Evolutionary conservation across 768 basidiomycete genomes (phyloP).

Genomic region (Auricularia sp.): DNA sequence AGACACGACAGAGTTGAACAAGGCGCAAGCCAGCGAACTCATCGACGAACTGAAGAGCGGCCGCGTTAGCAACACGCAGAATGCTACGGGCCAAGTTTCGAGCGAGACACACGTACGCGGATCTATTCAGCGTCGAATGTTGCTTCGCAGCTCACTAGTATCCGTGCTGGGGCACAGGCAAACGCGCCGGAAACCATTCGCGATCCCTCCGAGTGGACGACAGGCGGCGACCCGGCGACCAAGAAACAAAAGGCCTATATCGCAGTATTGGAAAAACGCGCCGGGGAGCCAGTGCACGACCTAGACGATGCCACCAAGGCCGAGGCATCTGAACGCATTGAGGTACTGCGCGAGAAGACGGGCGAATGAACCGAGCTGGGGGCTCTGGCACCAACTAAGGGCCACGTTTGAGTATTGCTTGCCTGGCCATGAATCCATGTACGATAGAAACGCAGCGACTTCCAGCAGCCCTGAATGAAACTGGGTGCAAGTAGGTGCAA

Average conservation of each 20-base stretch:
- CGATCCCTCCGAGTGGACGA: background rate
- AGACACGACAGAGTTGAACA: background rate
- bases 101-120: background rate
- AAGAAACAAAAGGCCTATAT: background rate
- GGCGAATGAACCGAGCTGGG: background rate
- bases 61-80: background rate
- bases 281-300: background rate
- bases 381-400: background rate
- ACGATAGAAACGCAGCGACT: no score
- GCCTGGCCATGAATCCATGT: no score
- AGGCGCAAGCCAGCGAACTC: constrained; percentile 1
- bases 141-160: no score
- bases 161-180: background rate
- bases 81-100: background rate
- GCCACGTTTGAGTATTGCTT: no score
- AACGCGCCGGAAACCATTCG: background rate
- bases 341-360: background rate
- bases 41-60: constrained; percentile 1
- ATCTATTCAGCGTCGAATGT: no score
- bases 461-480: no score
- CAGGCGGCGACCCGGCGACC: background rate
- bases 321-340: background rate
- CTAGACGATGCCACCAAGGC: background rate
- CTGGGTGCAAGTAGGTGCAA: no score
- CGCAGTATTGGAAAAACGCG: background rate